phyloP scores from a whole-genome alignment of 2,329 filamentous ascomycete species.

The Verticillium nonalfalfae region DNA sequence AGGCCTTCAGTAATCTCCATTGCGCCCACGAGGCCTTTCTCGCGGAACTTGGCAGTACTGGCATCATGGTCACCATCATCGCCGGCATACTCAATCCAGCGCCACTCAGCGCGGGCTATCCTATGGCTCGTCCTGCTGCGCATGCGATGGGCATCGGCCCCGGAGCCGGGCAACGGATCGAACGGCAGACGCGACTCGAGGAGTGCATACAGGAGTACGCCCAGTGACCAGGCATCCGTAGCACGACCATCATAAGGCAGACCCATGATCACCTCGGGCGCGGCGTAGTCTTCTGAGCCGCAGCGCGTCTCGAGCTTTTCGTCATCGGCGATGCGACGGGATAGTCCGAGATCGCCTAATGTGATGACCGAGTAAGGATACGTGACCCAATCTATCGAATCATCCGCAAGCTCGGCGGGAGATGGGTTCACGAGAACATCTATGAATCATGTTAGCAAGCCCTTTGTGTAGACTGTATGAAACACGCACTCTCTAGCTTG shows the following conservation, averaged over 20 bases:
- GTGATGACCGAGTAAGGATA: slow-evolving; percentile 82
- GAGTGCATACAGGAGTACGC: slow-evolving; percentile 86
- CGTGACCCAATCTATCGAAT: slow-evolving; percentile 59
- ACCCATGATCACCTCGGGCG: slow-evolving; percentile 92
- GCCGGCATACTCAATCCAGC: slow-evolving; percentile 81
- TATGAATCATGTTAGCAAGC: slow-evolving; percentile 25
- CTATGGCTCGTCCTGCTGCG: slow-evolving; percentile 80
- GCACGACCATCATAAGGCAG: slow-evolving; percentile 89
- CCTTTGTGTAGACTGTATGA: not conserved
- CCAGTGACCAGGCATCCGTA: slow-evolving; percentile 92
- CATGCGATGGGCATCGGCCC: slow-evolving; percentile 66
- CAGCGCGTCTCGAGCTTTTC: slow-evolving; percentile 90
- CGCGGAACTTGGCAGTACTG: slow-evolving; percentile 52
- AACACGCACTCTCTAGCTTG: slow-evolving; percentile 82
- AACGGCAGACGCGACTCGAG: slow-evolving; percentile 92
- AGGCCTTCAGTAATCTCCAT: slow-evolving; percentile 78
- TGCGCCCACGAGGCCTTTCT: slow-evolving; percentile 64
- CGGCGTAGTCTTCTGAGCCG: slow-evolving; percentile 94
- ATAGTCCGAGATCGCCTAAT: slow-evolving; percentile 86
- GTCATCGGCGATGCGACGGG: slow-evolving; percentile 75
- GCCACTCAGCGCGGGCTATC: slow-evolving; percentile 95
- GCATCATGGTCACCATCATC: slow-evolving; percentile 82
- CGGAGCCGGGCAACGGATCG: slow-evolving; percentile 74
- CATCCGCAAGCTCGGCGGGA: slow-evolving; percentile 56
- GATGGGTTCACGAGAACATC: slow-evolving; percentile 89